Conservation (phyloP, 768 basidiomycete species). For the Termitomyces sp. region DNA sequence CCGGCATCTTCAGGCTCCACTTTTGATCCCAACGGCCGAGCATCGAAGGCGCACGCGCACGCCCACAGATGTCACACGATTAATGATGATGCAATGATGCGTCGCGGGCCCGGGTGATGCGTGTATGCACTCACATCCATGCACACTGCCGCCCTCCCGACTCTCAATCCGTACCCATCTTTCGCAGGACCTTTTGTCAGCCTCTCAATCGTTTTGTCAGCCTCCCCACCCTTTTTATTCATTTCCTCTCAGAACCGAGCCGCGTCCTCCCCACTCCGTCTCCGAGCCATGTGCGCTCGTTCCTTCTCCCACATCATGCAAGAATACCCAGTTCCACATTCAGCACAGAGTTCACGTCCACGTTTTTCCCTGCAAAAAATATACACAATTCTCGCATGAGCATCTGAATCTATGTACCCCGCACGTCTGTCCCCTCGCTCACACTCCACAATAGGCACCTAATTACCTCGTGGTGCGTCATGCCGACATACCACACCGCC, state of each 20-base stretch:
- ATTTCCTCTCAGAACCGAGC: slow-evolving; percentile 2
- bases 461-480: no score
- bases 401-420: no score
- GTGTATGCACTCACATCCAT: neutral
- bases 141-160: neutral
- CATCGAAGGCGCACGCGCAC: neutral
- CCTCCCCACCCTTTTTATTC: neutral
- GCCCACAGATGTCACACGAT: neutral
- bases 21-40: neutral
- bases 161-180: neutral
- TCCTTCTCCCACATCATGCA: neutral
- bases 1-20: neutral
- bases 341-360: no score
- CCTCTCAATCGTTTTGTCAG: slow-evolving; percentile 6
- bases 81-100: neutral
- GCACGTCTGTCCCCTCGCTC: neutral
- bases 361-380: neutral
- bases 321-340: neutral
- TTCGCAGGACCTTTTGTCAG: slow-evolving; percentile 4
- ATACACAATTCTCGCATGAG: no score
- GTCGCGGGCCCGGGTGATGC: neutral
- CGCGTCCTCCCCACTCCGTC: neutral
- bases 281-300: neutral
- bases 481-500: no score
- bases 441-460: neutral